Conservation (phyloP, 495 filamentous ascomycete species). For the Penicillium paradoxum region DNA sequence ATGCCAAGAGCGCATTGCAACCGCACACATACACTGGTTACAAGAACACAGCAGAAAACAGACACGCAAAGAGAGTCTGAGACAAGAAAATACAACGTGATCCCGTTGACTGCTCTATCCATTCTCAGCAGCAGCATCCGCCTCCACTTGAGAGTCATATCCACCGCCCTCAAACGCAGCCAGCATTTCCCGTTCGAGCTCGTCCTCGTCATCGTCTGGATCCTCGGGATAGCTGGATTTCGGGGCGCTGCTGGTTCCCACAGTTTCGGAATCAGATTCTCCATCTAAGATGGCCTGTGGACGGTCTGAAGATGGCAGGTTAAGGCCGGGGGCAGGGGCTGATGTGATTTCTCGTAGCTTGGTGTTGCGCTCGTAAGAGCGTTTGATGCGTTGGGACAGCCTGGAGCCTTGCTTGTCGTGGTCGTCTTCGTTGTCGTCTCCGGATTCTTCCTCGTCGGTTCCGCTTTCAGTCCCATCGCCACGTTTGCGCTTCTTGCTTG, state of each 20-base stretch:
- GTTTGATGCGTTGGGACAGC: slow-evolving; percentile 47
- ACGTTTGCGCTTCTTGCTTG: slow-evolving; percentile 41
- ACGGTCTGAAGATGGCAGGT: slow-evolving; percentile 35
- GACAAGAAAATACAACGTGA: neutral
- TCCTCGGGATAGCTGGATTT: slow-evolving; percentile 24
- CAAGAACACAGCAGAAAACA: slow-evolving; percentile 4
- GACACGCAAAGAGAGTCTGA: slow-evolving; percentile 3
- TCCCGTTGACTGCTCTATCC: slow-evolving; percentile 10
- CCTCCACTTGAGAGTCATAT: slow-evolving; percentile 31
- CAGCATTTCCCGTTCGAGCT: slow-evolving; percentile 62
- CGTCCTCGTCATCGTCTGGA: slow-evolving; percentile 52
- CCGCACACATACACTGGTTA: slow-evolving; percentile 12
- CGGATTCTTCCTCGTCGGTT: slow-evolving; percentile 26
- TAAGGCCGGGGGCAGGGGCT: slow-evolving; percentile 27
- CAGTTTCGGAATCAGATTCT: slow-evolving; percentile 24
- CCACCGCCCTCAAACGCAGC: slow-evolving; percentile 57
- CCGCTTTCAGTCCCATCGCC: slow-evolving; percentile 29
- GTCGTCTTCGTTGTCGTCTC: slow-evolving; percentile 29
- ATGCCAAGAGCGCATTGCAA: slow-evolving; percentile 34
- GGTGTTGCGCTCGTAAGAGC: slow-evolving; percentile 44
- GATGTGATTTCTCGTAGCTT: slow-evolving; percentile 44
- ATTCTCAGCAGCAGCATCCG: slow-evolving; percentile 26
- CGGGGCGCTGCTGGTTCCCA: slow-evolving; percentile 9
- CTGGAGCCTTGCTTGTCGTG: slow-evolving; percentile 35
- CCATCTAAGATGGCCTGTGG: slow-evolving; percentile 52